A percentile compares a stretch with the other conserved stretches of the same genome.
phyloP scores from a whole-genome alignment of 2,329 filamentous ascomycete genomes.

The Fusarium chlamydosporum region DNA sequence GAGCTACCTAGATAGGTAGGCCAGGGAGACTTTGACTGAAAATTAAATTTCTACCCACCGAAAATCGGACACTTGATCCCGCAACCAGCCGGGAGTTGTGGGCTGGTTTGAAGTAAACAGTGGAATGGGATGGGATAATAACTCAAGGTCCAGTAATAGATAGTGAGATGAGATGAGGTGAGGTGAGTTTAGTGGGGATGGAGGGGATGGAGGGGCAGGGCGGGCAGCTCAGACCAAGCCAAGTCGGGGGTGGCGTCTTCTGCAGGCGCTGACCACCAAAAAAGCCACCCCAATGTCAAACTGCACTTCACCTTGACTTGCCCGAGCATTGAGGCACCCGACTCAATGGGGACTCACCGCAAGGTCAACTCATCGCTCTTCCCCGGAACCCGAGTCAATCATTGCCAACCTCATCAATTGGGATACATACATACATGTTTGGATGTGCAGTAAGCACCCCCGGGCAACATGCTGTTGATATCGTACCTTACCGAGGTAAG shows the following conservation, averaged over 20 bases:
- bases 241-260: constrained; percentile 42
- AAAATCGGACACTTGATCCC: constrained; percentile 44
- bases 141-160: constrained; percentile 29
- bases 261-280: constrained; percentile 46
- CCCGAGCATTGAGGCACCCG: constrained; percentile 14
- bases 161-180: constrained; percentile 28
- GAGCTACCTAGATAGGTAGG: too few species aligned
- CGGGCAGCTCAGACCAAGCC: constrained; percentile 36
- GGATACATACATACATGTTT: constrained; percentile 9
- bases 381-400: constrained; percentile 43
- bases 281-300: constrained; percentile 26
- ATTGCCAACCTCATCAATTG: constrained; percentile 35
- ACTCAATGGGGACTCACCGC: constrained; percentile 34
- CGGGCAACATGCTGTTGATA: constrained; percentile 26
- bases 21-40: constrained; percentile 9
- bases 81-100: constrained; percentile 43
- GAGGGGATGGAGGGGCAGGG: constrained; percentile 28
- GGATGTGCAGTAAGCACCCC: background rate
- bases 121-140: constrained; percentile 28
- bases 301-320: constrained; percentile 32
- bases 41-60: constrained; percentile 38
- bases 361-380: constrained; percentile 33
- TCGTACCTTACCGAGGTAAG: too few species aligned
- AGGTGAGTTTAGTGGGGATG: constrained; percentile 23
- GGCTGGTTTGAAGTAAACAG: constrained; percentile 31